Evolutionary conservation across 208 protist species (phyloP), one percentile per base, ranked within the genome.

Genomic region (Wallacemonas sp.): DNA sequence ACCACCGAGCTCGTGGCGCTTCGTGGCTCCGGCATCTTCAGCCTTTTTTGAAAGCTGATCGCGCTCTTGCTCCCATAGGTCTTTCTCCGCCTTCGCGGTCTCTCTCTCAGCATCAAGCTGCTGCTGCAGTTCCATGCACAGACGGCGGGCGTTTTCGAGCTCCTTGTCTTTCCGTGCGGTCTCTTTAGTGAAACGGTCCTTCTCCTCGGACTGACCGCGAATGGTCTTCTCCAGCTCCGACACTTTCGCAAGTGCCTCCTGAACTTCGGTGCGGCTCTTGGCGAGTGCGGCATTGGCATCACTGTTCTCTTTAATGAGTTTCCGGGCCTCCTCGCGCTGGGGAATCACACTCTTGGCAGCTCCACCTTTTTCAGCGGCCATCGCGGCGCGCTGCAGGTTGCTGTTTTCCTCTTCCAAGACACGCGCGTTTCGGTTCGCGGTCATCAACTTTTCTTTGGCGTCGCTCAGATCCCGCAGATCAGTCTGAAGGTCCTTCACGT

Each of bases 371-470:
- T 78, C 76, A 32, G 72, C 58, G 17, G 46, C 54, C 66, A 83
- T 88, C 32, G 88, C 30, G 14, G 52, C 62, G 26, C 73, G 36
- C 19, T 84, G 73, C 8, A 87, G 75, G 30, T 77, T 74, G 48
- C 68, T 88, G 58, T 94, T 94, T 64, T 94, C 88, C 27, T 94
- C 88, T 43, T 94, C 84, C 1, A 94, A 64, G 23, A 88, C 76
- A 43, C 88, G 75, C 6, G 82, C 79, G 61, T 91, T 94, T 36
- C 85, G 55, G 61, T 94, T 94, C 0, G 88, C 81, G 30, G 87
- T 52, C 17, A 69, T 43, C 9, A 94, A 74, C 69, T 94, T 94
- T 14, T 87, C 80, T 48, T 88, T 74, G 2, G 80, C 58, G 61
- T 83, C 78, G 41, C 72, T 81, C 2, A 83, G 47, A 32, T 86